Evolutionary conservation across 495 filamentous ascomycete genomes (phyloP), one percentile per base, ranked within the genome.

Genomic region (Aeminium ludgeri): DNA sequence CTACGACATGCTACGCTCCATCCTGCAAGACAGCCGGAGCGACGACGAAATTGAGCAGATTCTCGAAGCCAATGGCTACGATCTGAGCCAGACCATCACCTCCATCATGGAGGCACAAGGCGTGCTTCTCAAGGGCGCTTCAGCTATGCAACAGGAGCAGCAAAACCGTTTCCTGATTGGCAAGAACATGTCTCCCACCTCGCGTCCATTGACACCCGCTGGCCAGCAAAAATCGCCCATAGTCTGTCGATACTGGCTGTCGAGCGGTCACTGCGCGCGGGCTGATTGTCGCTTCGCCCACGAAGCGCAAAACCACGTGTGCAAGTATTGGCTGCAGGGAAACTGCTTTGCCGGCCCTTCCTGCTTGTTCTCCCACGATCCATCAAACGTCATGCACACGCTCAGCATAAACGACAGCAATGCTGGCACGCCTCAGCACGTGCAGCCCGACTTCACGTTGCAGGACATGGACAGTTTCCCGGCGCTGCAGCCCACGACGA

Each of bases 321-420:
- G 91, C 86, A 99, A 96, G 80, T 95, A 95, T 53, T 99, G 87
- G 86, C 70, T 96, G 30, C 86, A 81, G 67, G 91, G 91, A 8
- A 94, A 87, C 51, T 99, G 91, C 56, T 70, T 99, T 32, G 91
- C 91, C 20, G 89, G 89, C 30, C 76, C 84, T 43, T 84, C 84
- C 10, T 99, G 91, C 60, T 79, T 93, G 43, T 99, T 99, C 66
- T 95, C 87, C 10, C 91, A 99, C 56, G 91, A 99, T 51, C 91
- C 91, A 8, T 75, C 86, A 3, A 45, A 52, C 13, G 43, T 66
- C 8, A 56, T 66, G 53, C 55, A 56, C 34, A 52, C 56, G 10
- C 50, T 66, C 40, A 52, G 48, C 3, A 44, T 70, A n/a, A 58
- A 61, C 36, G 58, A 59, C 42, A 55, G 64, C 42, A 53, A 64